Percentiles rank a stretch among this genome's conserved stretches.
Evolutionary conservation across 148 eudicot genomes (phyloP).

Genomic region (Rhododendron henanense): DNA sequence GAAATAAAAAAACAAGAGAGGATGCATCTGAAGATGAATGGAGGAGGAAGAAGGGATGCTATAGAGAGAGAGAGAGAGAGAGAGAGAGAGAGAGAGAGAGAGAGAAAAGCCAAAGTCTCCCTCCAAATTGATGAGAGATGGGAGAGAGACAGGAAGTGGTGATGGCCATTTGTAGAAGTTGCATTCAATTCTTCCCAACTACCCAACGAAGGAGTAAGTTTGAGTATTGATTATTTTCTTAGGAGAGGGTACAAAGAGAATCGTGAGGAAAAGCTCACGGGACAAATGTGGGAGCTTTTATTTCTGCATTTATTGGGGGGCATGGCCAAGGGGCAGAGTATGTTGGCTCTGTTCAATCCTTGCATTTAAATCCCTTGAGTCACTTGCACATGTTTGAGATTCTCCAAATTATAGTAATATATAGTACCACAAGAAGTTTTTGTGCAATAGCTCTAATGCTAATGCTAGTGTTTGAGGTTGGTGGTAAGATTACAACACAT

Average conservation of each 20-base stretch:
- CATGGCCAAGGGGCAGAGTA: constrained; percentile 27
- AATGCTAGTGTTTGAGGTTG: no score
- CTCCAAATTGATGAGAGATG: neutral
- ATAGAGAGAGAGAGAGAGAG: neutral
- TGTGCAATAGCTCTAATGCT: neutral
- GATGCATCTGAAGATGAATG: neutral
- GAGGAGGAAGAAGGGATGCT: neutral
- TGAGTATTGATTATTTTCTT: constrained; percentile 20
- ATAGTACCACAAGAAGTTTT: neutral
- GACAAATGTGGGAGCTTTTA: constrained; percentile 31
- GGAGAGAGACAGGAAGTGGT: neutral
- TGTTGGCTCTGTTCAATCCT: constrained; percentile 21
- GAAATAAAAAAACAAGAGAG: neutral
- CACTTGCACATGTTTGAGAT: neutral
- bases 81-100: neutral
- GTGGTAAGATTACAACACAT: no score
- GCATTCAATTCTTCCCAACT: constrained; percentile 24
- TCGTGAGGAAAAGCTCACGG: constrained; percentile 20
- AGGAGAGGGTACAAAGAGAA: constrained; percentile 16
- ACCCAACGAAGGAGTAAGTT: constrained; percentile 22
- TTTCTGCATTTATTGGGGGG: constrained; percentile 15
- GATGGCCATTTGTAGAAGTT: constrained; percentile 10
- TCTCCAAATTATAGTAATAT: neutral
- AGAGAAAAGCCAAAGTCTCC: neutral
- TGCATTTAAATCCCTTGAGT: neutral